phyloP scores from a whole-genome alignment of 371 early-diverging fungal species.

The Polyrhizophydium stewartii region DNA sequence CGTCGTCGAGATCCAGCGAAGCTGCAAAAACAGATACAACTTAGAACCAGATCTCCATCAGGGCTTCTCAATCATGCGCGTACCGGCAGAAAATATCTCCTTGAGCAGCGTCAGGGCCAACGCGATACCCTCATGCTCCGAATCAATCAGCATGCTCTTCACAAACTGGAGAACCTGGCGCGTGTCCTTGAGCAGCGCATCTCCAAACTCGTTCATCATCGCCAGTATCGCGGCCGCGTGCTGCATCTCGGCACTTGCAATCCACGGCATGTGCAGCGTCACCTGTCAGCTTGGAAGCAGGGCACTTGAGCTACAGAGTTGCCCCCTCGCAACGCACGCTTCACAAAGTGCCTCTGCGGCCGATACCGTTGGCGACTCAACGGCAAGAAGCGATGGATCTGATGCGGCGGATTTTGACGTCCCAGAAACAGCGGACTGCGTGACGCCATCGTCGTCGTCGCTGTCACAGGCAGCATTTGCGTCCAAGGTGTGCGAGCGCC shows the following conservation, averaged over 20 bases:
- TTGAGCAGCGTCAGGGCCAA: constrained; percentile 52
- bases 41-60: constrained; percentile 11
- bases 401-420: too few relatives aligned
- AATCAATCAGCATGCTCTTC: constrained; percentile 58
- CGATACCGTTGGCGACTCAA: too few relatives aligned
- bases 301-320: too few relatives aligned
- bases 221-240: constrained; percentile 52
- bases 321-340: too few relatives aligned
- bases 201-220: constrained; percentile 68
- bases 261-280: too few relatives aligned
- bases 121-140: constrained; percentile 52
- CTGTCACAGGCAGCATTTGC: too few relatives aligned
- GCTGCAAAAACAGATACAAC: too few relatives aligned
- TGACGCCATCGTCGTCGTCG: too few relatives aligned
- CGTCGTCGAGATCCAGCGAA: not conserved
- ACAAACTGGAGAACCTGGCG: constrained; percentile 75
- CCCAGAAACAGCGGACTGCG: too few relatives aligned
- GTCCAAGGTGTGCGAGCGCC: not conserved
- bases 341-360: too few relatives aligned
- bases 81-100: not conserved
- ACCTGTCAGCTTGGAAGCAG: too few relatives aligned
- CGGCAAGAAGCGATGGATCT: too few relatives aligned
- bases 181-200: constrained; percentile 70
- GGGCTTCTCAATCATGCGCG: constrained; percentile 35
- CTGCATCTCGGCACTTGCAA: not conserved